These are phyloP conservation scores for Niebla homalea DNA, from an alignment of 495 filamentous ascomycete genomes.

Conservation along the genomic window DNA sequence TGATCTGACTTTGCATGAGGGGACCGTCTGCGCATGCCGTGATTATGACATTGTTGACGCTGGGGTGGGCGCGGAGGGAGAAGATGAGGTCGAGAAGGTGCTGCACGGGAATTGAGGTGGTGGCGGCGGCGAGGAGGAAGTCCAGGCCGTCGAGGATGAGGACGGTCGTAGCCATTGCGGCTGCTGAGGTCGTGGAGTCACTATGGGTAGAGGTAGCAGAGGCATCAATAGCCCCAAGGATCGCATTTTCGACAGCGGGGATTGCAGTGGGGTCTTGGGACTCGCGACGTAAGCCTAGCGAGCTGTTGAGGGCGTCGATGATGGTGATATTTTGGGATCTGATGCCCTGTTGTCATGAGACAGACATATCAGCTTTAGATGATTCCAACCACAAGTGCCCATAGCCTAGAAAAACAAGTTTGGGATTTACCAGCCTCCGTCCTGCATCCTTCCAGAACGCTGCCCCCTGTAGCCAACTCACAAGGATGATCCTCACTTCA, in stretches of 20 bases:
- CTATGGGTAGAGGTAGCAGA: no score
- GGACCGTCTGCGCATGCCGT: slow-evolving; percentile 58
- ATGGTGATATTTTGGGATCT: slow-evolving; percentile 2
- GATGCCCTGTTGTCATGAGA: no score
- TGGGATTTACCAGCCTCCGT: slow-evolving; percentile 43
- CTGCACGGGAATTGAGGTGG: slow-evolving; percentile 22
- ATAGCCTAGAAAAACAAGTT: not conserved
- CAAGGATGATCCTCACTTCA: slow-evolving; percentile 46
- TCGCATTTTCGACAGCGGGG: slow-evolving; percentile 14
- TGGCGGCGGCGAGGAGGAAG: slow-evolving; percentile 40
- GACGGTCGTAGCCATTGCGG: slow-evolving; percentile 12
- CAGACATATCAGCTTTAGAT: no score
- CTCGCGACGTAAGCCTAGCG: not conserved
- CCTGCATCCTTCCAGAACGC: slow-evolving; percentile 61
- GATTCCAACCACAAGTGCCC: not conserved
- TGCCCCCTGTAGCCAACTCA: slow-evolving; percentile 65
- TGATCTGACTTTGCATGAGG: slow-evolving; percentile 43
- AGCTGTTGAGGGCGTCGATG: slow-evolving; percentile 2
- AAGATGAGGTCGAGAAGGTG: slow-evolving; percentile 31
- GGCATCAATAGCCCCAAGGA: slow-evolving; percentile 20
- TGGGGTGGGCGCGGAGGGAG: slow-evolving; percentile 36
- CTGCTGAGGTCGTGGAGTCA: slow-evolving; percentile 9
- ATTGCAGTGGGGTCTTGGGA: slow-evolving; percentile 12
- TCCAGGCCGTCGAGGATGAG: slow-evolving; percentile 45
- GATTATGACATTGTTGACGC: slow-evolving; percentile 47